Evolutionary conservation across 108 stramenopile species (phyloP).

Genomic region (Pseudonitzschia delicatissima): DNA sequence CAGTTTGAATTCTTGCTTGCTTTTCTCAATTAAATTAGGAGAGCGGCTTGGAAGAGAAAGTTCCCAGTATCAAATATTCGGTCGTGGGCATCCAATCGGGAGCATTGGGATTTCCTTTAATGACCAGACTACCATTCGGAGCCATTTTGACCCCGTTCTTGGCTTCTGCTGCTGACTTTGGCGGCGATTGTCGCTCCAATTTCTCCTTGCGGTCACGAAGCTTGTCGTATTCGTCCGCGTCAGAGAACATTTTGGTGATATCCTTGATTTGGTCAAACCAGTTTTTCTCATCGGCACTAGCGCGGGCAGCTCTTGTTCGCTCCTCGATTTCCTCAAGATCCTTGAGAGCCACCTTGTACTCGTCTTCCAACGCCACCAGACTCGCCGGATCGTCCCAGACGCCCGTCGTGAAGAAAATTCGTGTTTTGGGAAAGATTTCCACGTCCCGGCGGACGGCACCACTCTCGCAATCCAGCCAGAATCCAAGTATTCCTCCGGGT

Average conservation of each 20-base stretch:
- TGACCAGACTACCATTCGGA: slow-evolving; percentile 28
- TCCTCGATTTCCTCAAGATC: slow-evolving; percentile 15
- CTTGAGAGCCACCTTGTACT: slow-evolving; percentile 12
- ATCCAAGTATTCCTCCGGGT: slow-evolving; percentile 28
- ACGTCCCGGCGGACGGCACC: slow-evolving; percentile 25
- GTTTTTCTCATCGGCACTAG: neutral
- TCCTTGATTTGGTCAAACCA: slow-evolving; percentile 2
- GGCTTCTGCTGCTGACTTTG: slow-evolving; percentile 7
- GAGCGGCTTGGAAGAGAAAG: slow-evolving; percentile 20
- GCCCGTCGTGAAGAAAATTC: slow-evolving; percentile 33
- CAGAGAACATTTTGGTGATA: slow-evolving; percentile 11
- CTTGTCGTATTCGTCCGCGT: slow-evolving; percentile 22
- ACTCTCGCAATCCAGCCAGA: slow-evolving; percentile 26
- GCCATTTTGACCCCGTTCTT: slow-evolving; percentile 31
- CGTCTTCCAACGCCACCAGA: neutral
- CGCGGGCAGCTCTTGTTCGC: slow-evolving; percentile 3
- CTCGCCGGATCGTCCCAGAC: slow-evolving; percentile 24
- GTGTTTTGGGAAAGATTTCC: slow-evolving; percentile 16
- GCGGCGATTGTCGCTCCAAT: slow-evolving; percentile 26
- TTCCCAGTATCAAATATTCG: slow-evolving; percentile 34
- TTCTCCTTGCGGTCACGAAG: neutral
- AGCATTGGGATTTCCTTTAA: slow-evolving; percentile 20
- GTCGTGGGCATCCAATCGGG: slow-evolving; percentile 24
- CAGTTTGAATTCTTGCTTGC: too few relatives aligned
- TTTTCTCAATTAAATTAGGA: neutral